Evolutionary conservation across 306 rosid species (phyloP), one percentile per base, ranked within the genome.

Genomic region (Dryas octopetala): DNA sequence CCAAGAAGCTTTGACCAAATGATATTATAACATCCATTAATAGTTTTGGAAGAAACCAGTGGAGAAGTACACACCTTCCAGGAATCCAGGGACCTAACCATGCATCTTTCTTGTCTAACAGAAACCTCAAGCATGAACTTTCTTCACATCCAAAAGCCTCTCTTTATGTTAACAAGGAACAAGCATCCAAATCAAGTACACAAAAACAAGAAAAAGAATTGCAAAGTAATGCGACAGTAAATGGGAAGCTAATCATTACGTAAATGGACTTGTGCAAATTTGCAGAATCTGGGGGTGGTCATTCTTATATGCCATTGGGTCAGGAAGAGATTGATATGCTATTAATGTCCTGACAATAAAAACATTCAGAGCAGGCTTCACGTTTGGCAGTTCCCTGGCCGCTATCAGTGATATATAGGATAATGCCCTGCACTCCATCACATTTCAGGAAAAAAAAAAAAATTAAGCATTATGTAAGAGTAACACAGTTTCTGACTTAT

Each of bases 1-100:
- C 32, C 45, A 23, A 54, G 40, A 62, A 77, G 51, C 28, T 68
- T 57, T 41, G 26, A 73, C 28, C 8, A 52, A 55, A 43, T 17
- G 13, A 12, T 44, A 71, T 45, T 57, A 71, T 10, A 57, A 41
- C 3, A 48, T 13, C 57, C 66, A 71, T 48, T 4, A 57, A 23
- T 44, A 71, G 28, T 44, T 43, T 7, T 54, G 57, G 59, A 74
- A 58, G 64, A 50, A 62, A 54, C 28, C 8, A 15, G 0, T 80
- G 65, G 75, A 73, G 49, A 76, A 75, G 58, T 62, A 81, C 49
- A 75, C 63, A 95, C 98, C 98, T 95, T 87, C 98, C 98, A 70
- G 98, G 98, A 81, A 89, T 86, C 98, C 98, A 95, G 74, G 98
- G 98, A 80, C 98, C 98, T 91, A 95, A 82, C 97, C 97, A 95